Evolutionary conservation across 768 basidiomycete species (phyloP).

Genomic region (Lactarius deliciosus): DNA sequence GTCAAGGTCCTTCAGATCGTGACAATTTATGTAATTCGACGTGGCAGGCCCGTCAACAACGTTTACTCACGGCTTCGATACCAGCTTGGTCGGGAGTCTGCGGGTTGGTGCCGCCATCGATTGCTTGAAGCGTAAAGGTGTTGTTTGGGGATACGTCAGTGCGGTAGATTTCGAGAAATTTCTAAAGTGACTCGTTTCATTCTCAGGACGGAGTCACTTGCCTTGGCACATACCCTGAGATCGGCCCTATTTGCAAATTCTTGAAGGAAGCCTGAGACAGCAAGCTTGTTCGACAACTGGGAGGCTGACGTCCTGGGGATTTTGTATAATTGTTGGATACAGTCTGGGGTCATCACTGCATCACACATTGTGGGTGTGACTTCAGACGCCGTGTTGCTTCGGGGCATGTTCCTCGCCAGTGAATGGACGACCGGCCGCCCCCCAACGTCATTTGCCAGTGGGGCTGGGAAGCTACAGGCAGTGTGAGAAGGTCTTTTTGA

Average conservation of each 20-base stretch:
- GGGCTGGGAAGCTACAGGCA: slow-evolving; percentile 10
- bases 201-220: not conserved
- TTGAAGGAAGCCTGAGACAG: slow-evolving; percentile 29
- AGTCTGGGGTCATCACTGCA: slow-evolving; percentile 29
- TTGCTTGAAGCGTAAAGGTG: slow-evolving; percentile 26
- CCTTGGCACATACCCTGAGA: slow-evolving; percentile 8
- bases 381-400: not conserved
- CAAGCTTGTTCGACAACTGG: slow-evolving; percentile 24
- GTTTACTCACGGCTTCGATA: slow-evolving; percentile 28
- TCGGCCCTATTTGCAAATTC: slow-evolving; percentile 30
- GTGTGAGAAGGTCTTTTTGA: not conserved
- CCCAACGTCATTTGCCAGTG: not conserved
- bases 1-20: slow-evolving; percentile 28
- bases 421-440: slow-evolving; percentile 6
- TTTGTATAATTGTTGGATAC: slow-evolving; percentile 31
- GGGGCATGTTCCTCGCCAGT: not conserved
- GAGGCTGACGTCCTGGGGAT: slow-evolving; percentile 27
- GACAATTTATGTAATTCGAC: not conserved
- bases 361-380: slow-evolving; percentile 9
- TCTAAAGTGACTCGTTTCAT: not conserved
- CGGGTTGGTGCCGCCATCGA: slow-evolving; percentile 30
- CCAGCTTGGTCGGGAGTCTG: slow-evolving; percentile 26
- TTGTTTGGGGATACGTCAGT: slow-evolving; percentile 24
- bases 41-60: not conserved
- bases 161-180: slow-evolving; percentile 24